Conservation (phyloP, 345 rosid genomes). For the Erysimum cheiranthoides region DNA sequence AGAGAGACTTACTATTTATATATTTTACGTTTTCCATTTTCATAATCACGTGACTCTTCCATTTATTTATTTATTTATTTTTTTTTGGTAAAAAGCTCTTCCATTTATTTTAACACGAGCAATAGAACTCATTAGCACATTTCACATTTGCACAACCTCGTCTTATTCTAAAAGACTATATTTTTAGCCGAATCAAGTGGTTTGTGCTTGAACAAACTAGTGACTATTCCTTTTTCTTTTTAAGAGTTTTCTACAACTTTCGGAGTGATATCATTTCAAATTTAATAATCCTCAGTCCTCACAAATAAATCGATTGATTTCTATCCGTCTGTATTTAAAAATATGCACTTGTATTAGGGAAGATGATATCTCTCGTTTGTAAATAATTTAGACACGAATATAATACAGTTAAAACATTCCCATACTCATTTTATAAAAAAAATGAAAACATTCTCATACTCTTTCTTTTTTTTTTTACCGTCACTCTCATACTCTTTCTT, state of each 20-base stretch:
- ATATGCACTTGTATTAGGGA: neutral
- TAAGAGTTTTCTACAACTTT: neutral
- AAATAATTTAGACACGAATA: neutral
- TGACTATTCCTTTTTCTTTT: neutral
- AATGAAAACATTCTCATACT: too few species aligned
- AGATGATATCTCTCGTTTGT: neutral
- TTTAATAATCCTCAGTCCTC: neutral
- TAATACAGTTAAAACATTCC: neutral
- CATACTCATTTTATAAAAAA: too few species aligned
- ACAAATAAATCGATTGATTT: neutral
- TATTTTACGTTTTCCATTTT: neutral
- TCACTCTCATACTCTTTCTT: too few species aligned
- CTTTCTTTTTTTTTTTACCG: too few species aligned
- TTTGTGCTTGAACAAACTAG: neutral
- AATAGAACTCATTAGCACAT: neutral
- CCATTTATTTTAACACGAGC: neutral
- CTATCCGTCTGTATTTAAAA: neutral
- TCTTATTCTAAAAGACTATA: neutral
- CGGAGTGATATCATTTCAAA: neutral
- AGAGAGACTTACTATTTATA: neutral
- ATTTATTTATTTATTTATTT: too few species aligned
- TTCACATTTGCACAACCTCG: neutral
- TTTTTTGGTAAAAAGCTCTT: too few species aligned
- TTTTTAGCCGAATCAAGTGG: too few species aligned
- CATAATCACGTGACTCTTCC: neutral